Base-by-base conservation (phyloP, 495 filamentous ascomycete species). In the Xylaria nigripes region DNA sequence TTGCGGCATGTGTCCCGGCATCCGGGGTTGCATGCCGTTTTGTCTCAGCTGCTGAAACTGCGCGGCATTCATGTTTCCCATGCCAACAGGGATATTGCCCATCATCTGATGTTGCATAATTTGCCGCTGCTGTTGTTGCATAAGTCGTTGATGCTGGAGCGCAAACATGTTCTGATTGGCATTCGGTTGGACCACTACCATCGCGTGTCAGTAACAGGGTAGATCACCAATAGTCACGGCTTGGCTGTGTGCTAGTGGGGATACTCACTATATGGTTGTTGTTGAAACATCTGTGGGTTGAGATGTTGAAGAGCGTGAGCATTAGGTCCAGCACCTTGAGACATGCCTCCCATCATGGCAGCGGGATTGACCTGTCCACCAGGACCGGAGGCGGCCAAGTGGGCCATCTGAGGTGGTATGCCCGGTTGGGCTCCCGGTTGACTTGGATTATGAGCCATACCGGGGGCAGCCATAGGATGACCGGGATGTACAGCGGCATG, bases 381-480 rank as follows among this genome's bases (percentile, higher is more conserved):
- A 7, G 89, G 86, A 9, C 80, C 87, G 32, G 89, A 90, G n/a
- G 89, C 89, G 38, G 86, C 87, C 63, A 87, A 85, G 62, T 93
- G 89, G 65, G 86, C 68, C 50, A 77, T 67, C 67, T 86, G 85
- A 61, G 86, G 88, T 38, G 82, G 81, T 76, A 94, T 90, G 55
- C 77, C 74, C 59, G 72, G 85, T 21, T 78, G 77, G 54, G 80
- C 71, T 59, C 79, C 81, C 50, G 86, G 87, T 62, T 89, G 87
- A 24, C 81, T 83, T 12, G 80, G 81, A 64, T 89, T 76, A 55
- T 76, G 75, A 41, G 70, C 70, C 73, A 77, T 77, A 21, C 64
- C 69, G 18, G 70, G 72, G 46, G 87, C 66, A 10, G 71, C 77
- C 81, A 88, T 87, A 59, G 84, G 86, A 67, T 93, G 89, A 43